Base-by-base conservation (phyloP, 108 stramenopile genomes). In the Fragilaria crotonensis region DNA sequence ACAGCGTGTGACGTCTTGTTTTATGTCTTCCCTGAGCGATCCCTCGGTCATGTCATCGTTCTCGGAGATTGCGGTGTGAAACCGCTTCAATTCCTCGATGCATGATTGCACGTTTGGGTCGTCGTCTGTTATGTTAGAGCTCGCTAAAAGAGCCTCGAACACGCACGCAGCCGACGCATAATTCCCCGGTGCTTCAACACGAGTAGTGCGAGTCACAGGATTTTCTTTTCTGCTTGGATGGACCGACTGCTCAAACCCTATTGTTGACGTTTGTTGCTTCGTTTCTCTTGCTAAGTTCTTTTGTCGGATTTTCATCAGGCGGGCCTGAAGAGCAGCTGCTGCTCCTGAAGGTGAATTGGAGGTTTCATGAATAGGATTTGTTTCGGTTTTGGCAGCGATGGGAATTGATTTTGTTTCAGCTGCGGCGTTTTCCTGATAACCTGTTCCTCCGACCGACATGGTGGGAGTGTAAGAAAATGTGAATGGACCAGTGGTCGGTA, bases 261-360 rank as follows among this genome's bases (percentile, higher is more conserved):
- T n/a, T n/a, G n/a, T n/a, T n/a, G n/a, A n/a, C n/a, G n/a, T n/a
- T n/a, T n/a, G n/a, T n/a, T n/a, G n/a, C 11, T 65, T 54, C 14
- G 22, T 32, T 27, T 57, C 55, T 25, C 33, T 22, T 4, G 4
- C 48, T 25, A 31, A 66, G 31, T 66, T 61, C 41, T 63, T 73
- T 30, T 79, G 77, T 5, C 75, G 66, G 25, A 83, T 79, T 48
- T 77, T 73, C 33, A 75, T 22, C 26, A 83, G 53, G 4, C 81
- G 71, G 17, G 74, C 75, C 18, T 77, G 59, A 19, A 83, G 58
- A 30, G 81, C 76, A 4, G 81, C 81, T 27, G 81, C 81, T 4
- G 81, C 75, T 19, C 81, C 78, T 27, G 27, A 32, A 20, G 19
- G 51, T 21, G 4, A n/a, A 2, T 4, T 46, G 19, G 45, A 46